These are phyloP conservation scores for Fagopyrum homotropicum DNA, from an alignment of 148 eudicot genomes.

Conservation along the genomic window DNA sequence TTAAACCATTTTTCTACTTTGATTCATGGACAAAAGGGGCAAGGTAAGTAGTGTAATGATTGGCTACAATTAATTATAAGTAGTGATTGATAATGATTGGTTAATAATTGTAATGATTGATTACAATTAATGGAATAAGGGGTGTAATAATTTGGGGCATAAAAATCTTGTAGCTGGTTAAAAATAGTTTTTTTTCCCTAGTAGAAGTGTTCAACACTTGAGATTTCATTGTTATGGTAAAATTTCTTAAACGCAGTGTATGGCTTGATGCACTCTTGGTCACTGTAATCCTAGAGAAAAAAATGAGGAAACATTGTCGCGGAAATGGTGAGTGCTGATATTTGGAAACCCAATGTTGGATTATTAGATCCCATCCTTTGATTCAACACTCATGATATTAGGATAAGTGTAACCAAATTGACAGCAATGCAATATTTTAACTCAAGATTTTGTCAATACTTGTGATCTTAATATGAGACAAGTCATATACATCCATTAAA, in stretches of 20 bases:
- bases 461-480: not conserved
- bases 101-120: too few species aligned
- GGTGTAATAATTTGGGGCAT: not conserved
- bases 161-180: not conserved
- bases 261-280: not conserved
- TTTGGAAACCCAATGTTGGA: not conserved
- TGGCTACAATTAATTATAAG: too few species aligned
- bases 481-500: not conserved
- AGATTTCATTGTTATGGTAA: not conserved
- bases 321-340: not conserved
- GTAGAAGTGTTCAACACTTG: not conserved
- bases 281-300: not conserved
- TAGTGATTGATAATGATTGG: too few species aligned
- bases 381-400: not conserved
- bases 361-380: constrained; percentile 2
- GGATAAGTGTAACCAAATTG: not conserved
- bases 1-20: too few species aligned
- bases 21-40: too few species aligned
- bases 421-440: not conserved
- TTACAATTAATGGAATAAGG: too few species aligned
- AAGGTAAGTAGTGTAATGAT: too few species aligned
- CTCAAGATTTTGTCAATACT: not conserved
- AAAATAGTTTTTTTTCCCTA: not conserved
- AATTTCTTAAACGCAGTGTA: not conserved
- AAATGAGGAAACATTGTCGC: not conserved